phyloP scores from a whole-genome alignment of 257 asterid genomes.

The Solanum chaucha region DNA sequence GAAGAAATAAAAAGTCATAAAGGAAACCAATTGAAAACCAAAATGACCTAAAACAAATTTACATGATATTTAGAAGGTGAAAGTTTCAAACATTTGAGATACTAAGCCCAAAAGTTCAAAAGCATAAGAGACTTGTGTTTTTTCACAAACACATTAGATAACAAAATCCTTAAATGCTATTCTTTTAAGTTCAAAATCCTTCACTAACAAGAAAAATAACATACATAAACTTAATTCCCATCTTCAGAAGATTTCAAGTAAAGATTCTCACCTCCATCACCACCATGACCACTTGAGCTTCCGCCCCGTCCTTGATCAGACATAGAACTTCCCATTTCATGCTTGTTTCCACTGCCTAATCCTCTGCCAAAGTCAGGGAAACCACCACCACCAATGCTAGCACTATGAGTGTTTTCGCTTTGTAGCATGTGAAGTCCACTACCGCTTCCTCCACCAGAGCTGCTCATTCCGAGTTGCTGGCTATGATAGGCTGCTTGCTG shows the following conservation, averaged over 20 bases:
- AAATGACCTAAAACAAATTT: constrained; percentile 13
- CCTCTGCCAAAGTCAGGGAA: constrained; percentile 50
- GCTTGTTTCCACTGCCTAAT: constrained; percentile 45
- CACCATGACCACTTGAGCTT: constrained; percentile 15
- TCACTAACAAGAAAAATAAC: background rate
- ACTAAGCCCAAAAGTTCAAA: background rate
- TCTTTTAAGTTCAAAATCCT: background rate
- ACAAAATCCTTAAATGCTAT: background rate
- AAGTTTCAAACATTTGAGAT: background rate
- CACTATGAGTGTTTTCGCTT: constrained; percentile 49
- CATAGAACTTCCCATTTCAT: constrained; percentile 33
- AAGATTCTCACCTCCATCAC: constrained; percentile 57
- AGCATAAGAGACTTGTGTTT: background rate
- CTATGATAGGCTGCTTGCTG: constrained; percentile 57
- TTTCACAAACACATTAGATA: constrained; percentile 10
- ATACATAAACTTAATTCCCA: constrained; percentile 29
- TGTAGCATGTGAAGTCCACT: constrained; percentile 62
- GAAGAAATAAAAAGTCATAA: background rate
- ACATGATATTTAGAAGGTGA: constrained; percentile 17
- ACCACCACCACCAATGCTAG: constrained; percentile 21
- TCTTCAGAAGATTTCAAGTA: constrained; percentile 56
- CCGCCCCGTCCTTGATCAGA: constrained; percentile 43
- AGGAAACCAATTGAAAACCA: background rate
- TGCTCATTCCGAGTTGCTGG: constrained; percentile 68
- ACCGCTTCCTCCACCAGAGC: constrained; percentile 31